Evolutionary conservation across 768 basidiomycete species (phyloP), one percentile per base, ranked within the genome.

Genomic region (Russula earlei): DNA sequence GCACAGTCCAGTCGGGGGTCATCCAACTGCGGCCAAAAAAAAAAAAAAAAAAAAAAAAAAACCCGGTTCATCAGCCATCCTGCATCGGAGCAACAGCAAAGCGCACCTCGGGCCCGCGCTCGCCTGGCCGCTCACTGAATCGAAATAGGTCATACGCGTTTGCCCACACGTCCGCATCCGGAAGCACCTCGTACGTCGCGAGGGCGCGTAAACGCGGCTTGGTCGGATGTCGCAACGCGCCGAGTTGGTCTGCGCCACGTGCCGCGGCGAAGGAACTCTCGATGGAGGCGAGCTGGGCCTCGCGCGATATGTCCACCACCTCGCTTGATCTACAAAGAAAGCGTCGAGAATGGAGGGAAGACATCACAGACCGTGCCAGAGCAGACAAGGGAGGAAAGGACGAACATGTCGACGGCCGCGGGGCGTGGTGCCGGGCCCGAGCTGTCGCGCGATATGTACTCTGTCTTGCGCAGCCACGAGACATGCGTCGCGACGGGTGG

Each of bases 391-490:
- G 29, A 6, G 14, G 24, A 25, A 22, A 12, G 29, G 19, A 73
- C 78, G 61, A 63, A 87, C 87, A 75, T 68, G 67, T 89, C 87
- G 38, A 78, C 75, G 54, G 64, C 33, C 11, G 49, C 34, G 5
- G 68, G 24, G 61, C 71, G 55, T 58, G 68, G 65, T 67, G 81
- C 67, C 60, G 76, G 63, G 52, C 53, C 31, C n/a, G 58, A 77
- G 68, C 71, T 81, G 72, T 78, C 76, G 62, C 86, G 71, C 56
- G 81, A 85, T 52, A 94, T 78, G 64, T 96, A 94, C 64, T 93
- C 92, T 0, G 93, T 95, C 68, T 88, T 91, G 50, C 94, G 78
- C 50, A 97, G 74, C 94, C 94, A 97, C 1, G 90, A 77, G 11
- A 96, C 93, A 55, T 91, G 77, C 7, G 72, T 76, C 9, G 78